Evolutionary conservation across 805 yeast species (phyloP).

Genomic region (Myxozyma melibiosi): DNA sequence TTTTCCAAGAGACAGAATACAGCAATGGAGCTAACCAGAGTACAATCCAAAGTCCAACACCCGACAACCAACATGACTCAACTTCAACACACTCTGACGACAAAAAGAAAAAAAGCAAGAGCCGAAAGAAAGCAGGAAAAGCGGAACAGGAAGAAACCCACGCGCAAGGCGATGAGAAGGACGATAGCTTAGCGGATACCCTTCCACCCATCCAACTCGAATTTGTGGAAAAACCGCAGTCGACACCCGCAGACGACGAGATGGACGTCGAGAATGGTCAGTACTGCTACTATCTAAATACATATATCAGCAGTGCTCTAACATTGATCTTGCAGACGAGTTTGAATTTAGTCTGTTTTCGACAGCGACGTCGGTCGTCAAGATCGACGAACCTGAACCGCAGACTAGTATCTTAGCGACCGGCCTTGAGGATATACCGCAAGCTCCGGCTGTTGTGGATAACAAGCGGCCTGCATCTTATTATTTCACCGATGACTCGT

Average conservation of each 20-base stretch:
- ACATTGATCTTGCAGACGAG: conserved; percentile 1
- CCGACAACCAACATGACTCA: no score
- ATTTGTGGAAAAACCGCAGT: background rate
- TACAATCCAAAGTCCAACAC: no score
- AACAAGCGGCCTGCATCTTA: conserved; percentile 29
- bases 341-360: conserved; percentile 29
- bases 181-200: background rate
- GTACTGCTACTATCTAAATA: background rate
- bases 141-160: background rate
- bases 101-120: no score
- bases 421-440: conserved; percentile 4
- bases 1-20: no score
- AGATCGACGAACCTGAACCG: conserved; percentile 14
- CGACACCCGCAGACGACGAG: background rate
- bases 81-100: no score
- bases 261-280: background rate
- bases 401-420: background rate
- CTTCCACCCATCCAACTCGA: background rate
- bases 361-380: conserved; percentile 4
- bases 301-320: background rate
- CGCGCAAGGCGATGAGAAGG: background rate
- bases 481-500: conserved; percentile 21
- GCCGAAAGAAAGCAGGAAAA: background rate
- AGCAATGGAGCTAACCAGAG: no score
- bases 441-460: conserved; percentile 16